Conservation (phyloP, 306 rosid species). For the Comarum palustre region DNA sequence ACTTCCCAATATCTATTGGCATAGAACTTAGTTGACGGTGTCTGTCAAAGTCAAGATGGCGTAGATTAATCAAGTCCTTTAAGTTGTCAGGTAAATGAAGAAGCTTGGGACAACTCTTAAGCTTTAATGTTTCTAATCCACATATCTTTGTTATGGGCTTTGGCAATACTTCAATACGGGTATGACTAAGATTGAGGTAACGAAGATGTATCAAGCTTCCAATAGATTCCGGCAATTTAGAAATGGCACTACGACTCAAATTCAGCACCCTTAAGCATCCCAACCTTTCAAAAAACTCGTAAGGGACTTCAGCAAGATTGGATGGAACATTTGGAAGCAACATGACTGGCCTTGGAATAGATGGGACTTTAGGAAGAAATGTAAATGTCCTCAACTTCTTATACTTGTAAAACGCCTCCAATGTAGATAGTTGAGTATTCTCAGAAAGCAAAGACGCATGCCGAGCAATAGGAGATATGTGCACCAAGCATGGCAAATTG, state of each 20-base stretch:
- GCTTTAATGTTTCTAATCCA: constrained; percentile 24
- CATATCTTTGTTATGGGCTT: background rate
- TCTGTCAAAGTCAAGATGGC: constrained; percentile 24
- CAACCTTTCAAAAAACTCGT: constrained; percentile 12
- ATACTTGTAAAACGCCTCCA: background rate
- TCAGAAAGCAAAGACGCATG: constrained; percentile 19
- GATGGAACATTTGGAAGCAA: background rate
- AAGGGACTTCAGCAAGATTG: background rate
- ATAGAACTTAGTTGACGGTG: constrained; percentile 10
- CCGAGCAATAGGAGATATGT: constrained; percentile 12
- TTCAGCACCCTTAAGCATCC: constrained; percentile 22
- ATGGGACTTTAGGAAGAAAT: background rate
- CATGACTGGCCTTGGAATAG: background rate
- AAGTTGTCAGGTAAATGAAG: constrained; percentile 6
- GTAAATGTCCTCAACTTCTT: constrained; percentile 18
- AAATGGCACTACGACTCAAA: constrained; percentile 19
- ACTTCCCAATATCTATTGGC: background rate
- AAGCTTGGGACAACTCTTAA: background rate
- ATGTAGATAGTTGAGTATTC: background rate
- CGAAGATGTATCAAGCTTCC: constrained; percentile 1
- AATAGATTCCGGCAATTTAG: constrained; percentile 17
- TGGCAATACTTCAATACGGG: constrained; percentile 1
- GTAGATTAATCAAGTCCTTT: constrained; percentile 10
- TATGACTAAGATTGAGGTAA: constrained; percentile 11
- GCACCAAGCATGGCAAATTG: background rate